Evolutionary conservation across 1,284 basidiomycete genomes (phyloP).

Genomic region (Amylostereum chailletii): DNA sequence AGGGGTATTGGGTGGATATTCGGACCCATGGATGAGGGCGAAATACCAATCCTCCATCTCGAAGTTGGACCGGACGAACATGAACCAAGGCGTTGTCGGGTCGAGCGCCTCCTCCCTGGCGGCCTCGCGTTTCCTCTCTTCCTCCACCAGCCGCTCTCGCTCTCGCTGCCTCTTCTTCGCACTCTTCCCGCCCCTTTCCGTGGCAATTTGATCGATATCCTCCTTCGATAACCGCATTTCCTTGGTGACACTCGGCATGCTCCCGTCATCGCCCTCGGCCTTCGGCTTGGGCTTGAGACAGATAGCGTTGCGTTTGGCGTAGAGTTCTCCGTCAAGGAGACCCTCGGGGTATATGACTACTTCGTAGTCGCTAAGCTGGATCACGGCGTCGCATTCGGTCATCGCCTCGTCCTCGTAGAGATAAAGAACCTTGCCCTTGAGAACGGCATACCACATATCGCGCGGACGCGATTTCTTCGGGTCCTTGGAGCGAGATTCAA

Average conservation of each 20-base stretch:
- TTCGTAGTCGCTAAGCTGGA: constrained; percentile 71
- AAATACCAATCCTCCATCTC: constrained; percentile 98
- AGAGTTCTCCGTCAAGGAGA: constrained; percentile 77
- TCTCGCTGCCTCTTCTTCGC: constrained; percentile 35
- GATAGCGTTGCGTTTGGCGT: constrained; percentile 82
- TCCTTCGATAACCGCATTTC: constrained; percentile 39
- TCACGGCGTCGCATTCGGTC: constrained; percentile 79
- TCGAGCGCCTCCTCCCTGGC: constrained; percentile 43
- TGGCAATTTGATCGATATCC: constrained; percentile 29
- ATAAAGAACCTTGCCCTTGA: constrained; percentile 85
- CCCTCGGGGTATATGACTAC: constrained; percentile 70
- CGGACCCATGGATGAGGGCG: constrained; percentile 70
- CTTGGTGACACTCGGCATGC: constrained; percentile 42
- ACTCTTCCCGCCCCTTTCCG: constrained; percentile 23
- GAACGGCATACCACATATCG: constrained; percentile 82
- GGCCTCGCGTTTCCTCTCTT: constrained; percentile 35
- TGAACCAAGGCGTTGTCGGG: constrained; percentile 69
- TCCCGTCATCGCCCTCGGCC: constrained; percentile 18
- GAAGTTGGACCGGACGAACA: constrained; percentile 77
- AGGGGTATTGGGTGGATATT: constrained; percentile 46
- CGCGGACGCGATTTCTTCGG: constrained; percentile 72
- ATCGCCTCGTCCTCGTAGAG: constrained; percentile 86
- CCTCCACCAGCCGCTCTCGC: constrained; percentile 33
- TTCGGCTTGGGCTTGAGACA: constrained; percentile 53
- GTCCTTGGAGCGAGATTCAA: constrained; percentile 70